Conservation (phyloP, 345 rosid genomes). For the Cochlearia excelsa region DNA sequence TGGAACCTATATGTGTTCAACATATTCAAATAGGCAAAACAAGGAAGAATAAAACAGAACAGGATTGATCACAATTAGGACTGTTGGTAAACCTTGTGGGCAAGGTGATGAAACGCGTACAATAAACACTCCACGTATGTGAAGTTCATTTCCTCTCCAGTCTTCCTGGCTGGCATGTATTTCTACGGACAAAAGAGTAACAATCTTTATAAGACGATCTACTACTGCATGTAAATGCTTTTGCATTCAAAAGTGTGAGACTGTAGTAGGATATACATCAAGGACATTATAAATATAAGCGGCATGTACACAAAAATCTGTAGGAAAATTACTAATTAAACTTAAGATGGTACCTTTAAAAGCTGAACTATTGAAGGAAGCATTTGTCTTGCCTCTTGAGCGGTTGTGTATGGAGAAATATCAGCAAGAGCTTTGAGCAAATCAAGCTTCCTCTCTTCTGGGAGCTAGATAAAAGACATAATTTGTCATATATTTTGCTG, state of each 20-base stretch:
- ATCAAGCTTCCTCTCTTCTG: constrained; percentile 94
- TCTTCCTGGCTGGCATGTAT: constrained; percentile 90
- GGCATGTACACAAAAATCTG: constrained; percentile 2
- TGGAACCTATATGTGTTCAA: constrained; percentile 61
- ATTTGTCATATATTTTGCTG: constrained; percentile 5
- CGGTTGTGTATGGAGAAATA: constrained; percentile 77
- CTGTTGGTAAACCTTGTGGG: constrained; percentile 65
- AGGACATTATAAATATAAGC: not conserved
- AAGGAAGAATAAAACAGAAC: not conserved
- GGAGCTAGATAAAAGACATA: constrained; percentile 57
- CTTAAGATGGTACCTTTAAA: constrained; percentile 55
- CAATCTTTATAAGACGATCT: constrained; percentile 9
- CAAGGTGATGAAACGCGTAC: constrained; percentile 83
- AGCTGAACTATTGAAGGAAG: constrained; percentile 89
- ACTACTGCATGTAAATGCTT: not conserved
- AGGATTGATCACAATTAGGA: constrained; percentile 5
- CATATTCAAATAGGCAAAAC: constrained; percentile 34
- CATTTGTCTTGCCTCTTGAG: constrained; percentile 92
- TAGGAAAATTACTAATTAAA: not conserved
- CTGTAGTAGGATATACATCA: constrained; percentile 3
- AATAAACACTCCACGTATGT: constrained; percentile 92
- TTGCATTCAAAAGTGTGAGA: constrained; percentile 1
- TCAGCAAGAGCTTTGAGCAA: constrained; percentile 94
- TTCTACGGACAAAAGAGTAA: constrained; percentile 47
- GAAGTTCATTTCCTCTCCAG: constrained; percentile 94